A percentile compares a stretch with the other conserved stretches of the same genome.
Conservation (phyloP, 2,329 filamentous ascomycete species). For the Elsinoe fawcettii region DNA sequence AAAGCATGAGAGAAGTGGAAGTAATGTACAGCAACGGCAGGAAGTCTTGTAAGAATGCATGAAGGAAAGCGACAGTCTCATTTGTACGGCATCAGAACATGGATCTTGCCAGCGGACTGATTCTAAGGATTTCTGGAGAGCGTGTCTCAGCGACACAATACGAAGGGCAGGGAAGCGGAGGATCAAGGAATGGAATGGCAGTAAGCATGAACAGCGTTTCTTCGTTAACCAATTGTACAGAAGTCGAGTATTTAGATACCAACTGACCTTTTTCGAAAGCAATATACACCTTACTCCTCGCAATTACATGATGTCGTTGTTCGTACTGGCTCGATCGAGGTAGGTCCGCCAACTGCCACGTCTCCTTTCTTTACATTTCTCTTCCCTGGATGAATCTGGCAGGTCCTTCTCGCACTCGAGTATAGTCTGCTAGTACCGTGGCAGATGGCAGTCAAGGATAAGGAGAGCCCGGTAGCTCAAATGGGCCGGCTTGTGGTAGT, state of each 20-base stretch:
- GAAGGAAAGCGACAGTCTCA: constrained; percentile 2
- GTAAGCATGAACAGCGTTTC: constrained; percentile 1
- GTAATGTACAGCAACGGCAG: not conserved
- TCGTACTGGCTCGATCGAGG: not conserved
- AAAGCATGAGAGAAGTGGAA: not conserved
- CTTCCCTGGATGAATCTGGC: too few species aligned
- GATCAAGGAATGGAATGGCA: not conserved
- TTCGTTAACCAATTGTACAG: constrained; percentile 10
- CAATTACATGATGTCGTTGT: not conserved
- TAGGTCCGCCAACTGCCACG: not conserved
- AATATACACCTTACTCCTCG: not conserved
- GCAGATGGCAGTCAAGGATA: too few species aligned
- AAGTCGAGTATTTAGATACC: constrained; percentile 13
- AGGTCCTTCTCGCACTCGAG: too few species aligned
- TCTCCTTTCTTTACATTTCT: not conserved
- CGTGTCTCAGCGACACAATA: too few species aligned
- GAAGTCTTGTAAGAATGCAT: not conserved
- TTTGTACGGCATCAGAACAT: constrained; percentile 5
- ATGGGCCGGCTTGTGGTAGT: too few species aligned
- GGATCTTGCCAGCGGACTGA: too few species aligned
- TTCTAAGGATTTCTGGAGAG: too few species aligned
- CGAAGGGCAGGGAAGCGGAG: not conserved
- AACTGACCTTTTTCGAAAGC: not conserved
- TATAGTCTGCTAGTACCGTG: too few species aligned
- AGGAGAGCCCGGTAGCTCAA: too few species aligned